Evolutionary conservation across 768 basidiomycete genomes (phyloP), one percentile per base, ranked within the genome.

Genomic region (Podaxis pistillaris): DNA sequence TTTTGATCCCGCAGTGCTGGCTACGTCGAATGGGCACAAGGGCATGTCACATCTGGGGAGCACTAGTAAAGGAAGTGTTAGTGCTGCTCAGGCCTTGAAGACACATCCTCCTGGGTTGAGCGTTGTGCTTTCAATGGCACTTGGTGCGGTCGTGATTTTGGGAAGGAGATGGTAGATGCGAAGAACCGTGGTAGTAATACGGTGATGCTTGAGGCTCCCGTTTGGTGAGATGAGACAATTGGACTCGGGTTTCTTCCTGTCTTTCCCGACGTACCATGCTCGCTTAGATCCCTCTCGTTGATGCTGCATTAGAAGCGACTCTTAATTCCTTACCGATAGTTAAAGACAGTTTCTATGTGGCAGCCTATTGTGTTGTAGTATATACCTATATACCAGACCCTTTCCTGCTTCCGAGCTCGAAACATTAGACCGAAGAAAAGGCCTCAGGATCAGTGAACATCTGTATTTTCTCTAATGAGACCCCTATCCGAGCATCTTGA

Each of bases 1-100:
- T 0, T 73, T 91, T 5, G 80, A 86, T 67, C 77, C 82, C 2
- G 67, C 69, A 2, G 82, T 81, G 7, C 70, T 93, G 56, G 82
- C 83, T 49, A 90, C 87, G 11, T 85, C 84, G 50, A 93, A 93
- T 68, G 91, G 82, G 2, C 75, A 76, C 55, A 68, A 66, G 40
- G 75, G 73, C 19, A 68, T 66, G 66, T 63, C 56, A n/a, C 46
- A 67, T 22, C 54, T 77, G 6, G 79, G 76, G 38, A 77, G 79
- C 41, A 82, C 80, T 44, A 79, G 78, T 61, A 62, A 70, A 58
- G 77, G 76, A 44, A 75, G 71, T 62, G 65, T 66, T 13, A 69
- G 65, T 62, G 64, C 50, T 53, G 70, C 61, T 8, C 33, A 22
- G 9, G 47, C 44, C 19, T 6, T 56, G 33, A 49, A 36, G 37